These are phyloP conservation scores for Aspergillus campestris DNA, from an alignment of 495 filamentous ascomycete genomes.

Conservation along the genomic window DNA sequence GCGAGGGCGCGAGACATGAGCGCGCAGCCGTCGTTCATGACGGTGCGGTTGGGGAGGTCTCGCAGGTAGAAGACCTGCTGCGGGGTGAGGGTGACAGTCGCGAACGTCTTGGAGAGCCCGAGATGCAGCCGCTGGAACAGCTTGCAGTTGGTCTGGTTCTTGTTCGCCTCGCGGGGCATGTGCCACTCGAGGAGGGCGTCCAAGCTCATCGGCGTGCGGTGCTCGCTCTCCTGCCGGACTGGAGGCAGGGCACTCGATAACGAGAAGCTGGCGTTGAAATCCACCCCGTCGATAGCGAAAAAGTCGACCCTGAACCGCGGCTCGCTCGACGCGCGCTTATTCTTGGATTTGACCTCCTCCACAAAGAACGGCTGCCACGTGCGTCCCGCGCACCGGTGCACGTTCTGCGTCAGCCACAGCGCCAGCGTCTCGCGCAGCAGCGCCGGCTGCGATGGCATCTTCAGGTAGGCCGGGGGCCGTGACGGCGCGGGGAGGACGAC, in stretches of 20 bases:
- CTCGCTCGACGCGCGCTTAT: conserved; percentile 16
- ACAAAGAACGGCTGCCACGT: conserved; percentile 41
- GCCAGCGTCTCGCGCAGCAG: conserved; percentile 28
- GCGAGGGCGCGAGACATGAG: conserved; percentile 60
- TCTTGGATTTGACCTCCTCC: conserved; percentile 33
- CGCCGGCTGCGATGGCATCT: conserved; percentile 12
- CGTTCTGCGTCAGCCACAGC: conserved; percentile 33
- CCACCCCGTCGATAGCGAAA: conserved; percentile 44
- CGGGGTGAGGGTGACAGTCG: conserved; percentile 38
- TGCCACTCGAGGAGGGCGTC: conserved; percentile 44
- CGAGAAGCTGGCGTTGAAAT: conserved; percentile 20
- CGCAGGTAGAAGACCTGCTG: conserved; percentile 28
- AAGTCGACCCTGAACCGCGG: conserved; percentile 39
- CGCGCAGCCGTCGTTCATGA: conserved; percentile 82
- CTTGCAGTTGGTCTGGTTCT: conserved; percentile 38
- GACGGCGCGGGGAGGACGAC: conserved; percentile 31
- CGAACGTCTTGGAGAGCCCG: conserved; percentile 36
- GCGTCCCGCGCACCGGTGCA: conserved; percentile 35
- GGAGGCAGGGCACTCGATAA: conserved; percentile 11
- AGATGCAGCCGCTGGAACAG: conserved; percentile 42
- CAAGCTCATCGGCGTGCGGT: conserved; percentile 30
- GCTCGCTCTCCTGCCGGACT: conserved; percentile 14
- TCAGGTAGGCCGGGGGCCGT: conserved; percentile 28
- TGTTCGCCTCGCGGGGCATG: conserved; percentile 33
- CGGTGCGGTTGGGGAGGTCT: conserved; percentile 22